Conservation (phyloP, 2,329 filamentous ascomycete genomes). For the Colletotrichum sp. region DNA sequence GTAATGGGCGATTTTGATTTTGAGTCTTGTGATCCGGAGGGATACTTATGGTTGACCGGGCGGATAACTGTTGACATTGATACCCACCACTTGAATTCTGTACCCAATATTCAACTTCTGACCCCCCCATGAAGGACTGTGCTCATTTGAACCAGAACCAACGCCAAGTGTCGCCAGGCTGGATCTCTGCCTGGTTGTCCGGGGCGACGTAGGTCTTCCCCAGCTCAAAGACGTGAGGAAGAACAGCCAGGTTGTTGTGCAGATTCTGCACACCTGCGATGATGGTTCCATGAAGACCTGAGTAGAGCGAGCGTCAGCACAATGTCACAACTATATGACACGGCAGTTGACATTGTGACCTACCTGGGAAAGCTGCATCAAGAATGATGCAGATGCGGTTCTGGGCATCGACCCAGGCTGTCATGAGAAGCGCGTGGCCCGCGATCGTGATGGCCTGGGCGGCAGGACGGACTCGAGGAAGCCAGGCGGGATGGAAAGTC, state of each 20-base stretch:
- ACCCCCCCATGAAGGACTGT: fast-evolving
- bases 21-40: too few species aligned
- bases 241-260: not conserved
- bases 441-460: not conserved
- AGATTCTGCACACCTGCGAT: not conserved
- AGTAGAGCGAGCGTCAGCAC: not conserved
- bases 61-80: not conserved
- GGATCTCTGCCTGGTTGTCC: not conserved
- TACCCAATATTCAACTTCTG: not conserved
- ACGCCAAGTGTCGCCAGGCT: not conserved
- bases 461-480: not conserved
- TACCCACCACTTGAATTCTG: not conserved
- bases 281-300: not conserved
- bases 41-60: too few species aligned
- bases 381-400: not conserved
- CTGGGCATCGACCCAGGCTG: not conserved
- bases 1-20: not conserved
- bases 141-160: not conserved
- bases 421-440: not conserved
- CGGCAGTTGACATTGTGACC: not conserved
- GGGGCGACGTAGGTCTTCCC: not conserved
- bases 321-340: fast-evolving
- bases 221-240: not conserved
- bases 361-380: not conserved
- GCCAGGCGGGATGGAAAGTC: not conserved